These are phyloP conservation scores for Telopea speciosissima DNA, from an alignment of 177 flowering plant species.

Conservation along the genomic window DNA sequence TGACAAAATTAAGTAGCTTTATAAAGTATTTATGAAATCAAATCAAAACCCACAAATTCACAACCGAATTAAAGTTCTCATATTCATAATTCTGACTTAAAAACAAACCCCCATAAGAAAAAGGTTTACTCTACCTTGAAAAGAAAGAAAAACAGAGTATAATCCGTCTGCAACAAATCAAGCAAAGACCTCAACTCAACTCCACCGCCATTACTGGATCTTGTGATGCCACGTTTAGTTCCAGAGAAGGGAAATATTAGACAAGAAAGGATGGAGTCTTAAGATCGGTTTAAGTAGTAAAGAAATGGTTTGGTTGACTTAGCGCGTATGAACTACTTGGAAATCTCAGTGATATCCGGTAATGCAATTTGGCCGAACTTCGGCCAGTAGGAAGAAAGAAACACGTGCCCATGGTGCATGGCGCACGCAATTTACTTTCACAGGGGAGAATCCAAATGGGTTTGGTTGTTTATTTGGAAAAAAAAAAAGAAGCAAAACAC, in stretches of 20 bases:
- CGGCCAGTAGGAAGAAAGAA: not conserved
- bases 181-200: conserved; percentile 16
- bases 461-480: not conserved
- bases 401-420: not conserved
- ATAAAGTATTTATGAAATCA: no score
- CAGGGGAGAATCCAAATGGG: not conserved
- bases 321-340: not conserved
- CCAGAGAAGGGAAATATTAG: conserved; percentile 14
- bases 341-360: not conserved
- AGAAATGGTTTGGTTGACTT: not conserved
- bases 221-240: conserved; percentile 13
- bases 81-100: no score
- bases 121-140: conserved; percentile 6
- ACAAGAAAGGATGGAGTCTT: not conserved
- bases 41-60: no score
- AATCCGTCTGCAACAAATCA: conserved; percentile 2
- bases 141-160: not conserved
- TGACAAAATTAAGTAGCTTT: no score
- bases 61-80: no score
- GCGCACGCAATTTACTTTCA: not conserved
- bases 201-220: conserved; percentile 11
- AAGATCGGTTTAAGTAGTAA: not conserved
- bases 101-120: not conserved
- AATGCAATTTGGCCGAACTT: not conserved
- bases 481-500: not conserved